A percentile compares a stretch with the other conserved stretches of the same genome.
phyloP scores from a whole-genome alignment of 1,139 yeast genomes.

The Eremothecium sinecaudum region DNA sequence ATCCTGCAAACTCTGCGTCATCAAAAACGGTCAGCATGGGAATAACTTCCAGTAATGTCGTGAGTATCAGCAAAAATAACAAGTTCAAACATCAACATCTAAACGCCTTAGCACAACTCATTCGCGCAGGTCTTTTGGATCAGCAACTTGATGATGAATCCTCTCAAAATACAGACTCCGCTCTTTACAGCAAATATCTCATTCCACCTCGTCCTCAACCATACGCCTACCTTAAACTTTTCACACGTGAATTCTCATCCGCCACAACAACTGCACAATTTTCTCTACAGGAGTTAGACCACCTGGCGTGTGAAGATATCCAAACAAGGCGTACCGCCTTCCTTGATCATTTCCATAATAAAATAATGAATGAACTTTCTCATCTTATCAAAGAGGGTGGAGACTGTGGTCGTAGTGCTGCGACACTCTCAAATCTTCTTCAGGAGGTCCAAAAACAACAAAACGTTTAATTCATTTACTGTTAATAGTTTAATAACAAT shows the following conservation, averaged over 20 bases:
- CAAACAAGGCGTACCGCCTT: constrained; percentile 52
- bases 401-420: constrained; percentile 54
- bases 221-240: constrained; percentile 48
- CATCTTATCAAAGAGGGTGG: constrained; percentile 63
- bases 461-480: too few relatives aligned
- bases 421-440: constrained; percentile 3
- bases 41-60: constrained; percentile 15
- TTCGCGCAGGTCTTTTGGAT: constrained; percentile 36
- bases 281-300: constrained; percentile 27
- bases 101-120: constrained; percentile 37
- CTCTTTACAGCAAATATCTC: constrained; percentile 41
- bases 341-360: constrained; percentile 42
- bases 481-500: too few relatives aligned
- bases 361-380: constrained; percentile 44
- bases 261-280: constrained; percentile 12
- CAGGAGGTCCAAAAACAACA: constrained; percentile 1
- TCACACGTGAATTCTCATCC: constrained; percentile 33
- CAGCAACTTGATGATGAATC: constrained; percentile 2
- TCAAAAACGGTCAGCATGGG: constrained; percentile 9
- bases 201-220: constrained; percentile 51
- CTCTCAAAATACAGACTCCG: constrained; percentile 27
- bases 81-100: constrained; percentile 36
- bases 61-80: constrained; percentile 30
- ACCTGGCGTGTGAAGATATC: constrained; percentile 45
- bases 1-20: constrained; percentile 23